Evolutionary conservation across 2,329 filamentous ascomycete species (phyloP).

Genomic region (Xylaria sp.): DNA sequence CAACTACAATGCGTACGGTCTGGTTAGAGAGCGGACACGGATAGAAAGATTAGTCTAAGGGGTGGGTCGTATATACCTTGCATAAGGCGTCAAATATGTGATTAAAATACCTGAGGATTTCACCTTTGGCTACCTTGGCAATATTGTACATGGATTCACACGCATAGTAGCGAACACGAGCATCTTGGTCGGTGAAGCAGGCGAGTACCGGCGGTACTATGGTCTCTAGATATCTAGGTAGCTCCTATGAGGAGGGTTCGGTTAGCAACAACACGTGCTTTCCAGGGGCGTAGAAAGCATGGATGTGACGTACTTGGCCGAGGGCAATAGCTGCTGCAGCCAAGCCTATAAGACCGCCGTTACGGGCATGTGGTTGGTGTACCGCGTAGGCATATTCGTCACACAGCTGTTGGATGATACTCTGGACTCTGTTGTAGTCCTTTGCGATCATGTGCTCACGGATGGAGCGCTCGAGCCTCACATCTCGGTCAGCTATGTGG

Average conservation of each 20-base stretch:
- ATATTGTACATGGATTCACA: constrained; percentile 99
- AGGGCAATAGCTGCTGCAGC: constrained; percentile 96
- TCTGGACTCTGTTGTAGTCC: constrained; percentile 83
- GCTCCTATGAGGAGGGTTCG: constrained; percentile 67
- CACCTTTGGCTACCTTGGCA: constrained; percentile 97
- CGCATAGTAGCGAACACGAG: constrained; percentile 95
- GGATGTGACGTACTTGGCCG: constrained; percentile 75
- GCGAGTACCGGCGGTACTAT: constrained; percentile 97
- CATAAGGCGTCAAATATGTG: constrained; percentile 97
- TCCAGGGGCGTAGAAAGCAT: constrained; percentile 19
- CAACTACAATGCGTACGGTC: constrained; percentile 65
- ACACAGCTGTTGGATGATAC: constrained; percentile 94
- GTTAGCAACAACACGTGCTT: constrained; percentile 38
- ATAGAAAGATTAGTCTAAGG: not conserved
- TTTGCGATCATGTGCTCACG: constrained; percentile 81
- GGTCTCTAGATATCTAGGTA: constrained; percentile 89
- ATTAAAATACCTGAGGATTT: constrained; percentile 97
- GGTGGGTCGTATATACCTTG: constrained; percentile 70
- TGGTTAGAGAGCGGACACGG: constrained; percentile 11
- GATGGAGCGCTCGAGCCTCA: constrained; percentile 88
- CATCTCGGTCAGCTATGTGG: constrained; percentile 26
- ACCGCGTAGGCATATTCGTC: constrained; percentile 98
- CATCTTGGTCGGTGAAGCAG: constrained; percentile 98
- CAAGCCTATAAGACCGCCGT: constrained; percentile 94
- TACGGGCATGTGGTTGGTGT: constrained; percentile 94